Percentiles rank a stretch among this genome's conserved stretches.
These are phyloP conservation scores for Brassica incana DNA, from an alignment of 345 rosid species.

Conservation along the genomic window DNA sequence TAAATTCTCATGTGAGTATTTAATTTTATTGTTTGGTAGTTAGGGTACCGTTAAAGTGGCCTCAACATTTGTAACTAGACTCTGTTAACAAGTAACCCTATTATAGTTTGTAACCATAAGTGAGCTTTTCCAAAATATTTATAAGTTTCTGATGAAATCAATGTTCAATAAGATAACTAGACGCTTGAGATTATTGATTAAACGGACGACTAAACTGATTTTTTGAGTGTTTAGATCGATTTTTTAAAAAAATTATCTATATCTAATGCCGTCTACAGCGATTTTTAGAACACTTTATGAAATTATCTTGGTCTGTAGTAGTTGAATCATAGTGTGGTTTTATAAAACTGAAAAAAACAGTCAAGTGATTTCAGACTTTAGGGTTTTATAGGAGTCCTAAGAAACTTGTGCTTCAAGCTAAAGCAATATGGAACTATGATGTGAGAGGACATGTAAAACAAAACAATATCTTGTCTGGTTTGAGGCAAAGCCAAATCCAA, in stretches of 20 bases:
- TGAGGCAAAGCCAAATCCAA: constrained; percentile 17
- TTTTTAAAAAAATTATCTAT: no score
- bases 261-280: not conserved
- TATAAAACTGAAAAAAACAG: not conserved
- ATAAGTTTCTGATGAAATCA: not conserved
- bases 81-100: not conserved
- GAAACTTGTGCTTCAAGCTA: not conserved
- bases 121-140: not conserved
- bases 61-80: not conserved
- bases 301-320: not conserved
- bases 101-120: not conserved
- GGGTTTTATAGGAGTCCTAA: not conserved
- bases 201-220: not conserved
- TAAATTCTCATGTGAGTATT: constrained; percentile 34
- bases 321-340: not conserved
- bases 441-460: constrained; percentile 1
- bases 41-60: constrained; percentile 30
- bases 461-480: constrained; percentile 15
- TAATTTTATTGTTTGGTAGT: constrained; percentile 35
- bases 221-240: no score
- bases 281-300: not conserved
- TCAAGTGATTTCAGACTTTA: not conserved
- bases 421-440: not conserved
- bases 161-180: not conserved
- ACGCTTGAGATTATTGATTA: not conserved